phyloP scores from a whole-genome alignment of 2,329 filamentous ascomycete genomes.

The Aspergillus sp. region DNA sequence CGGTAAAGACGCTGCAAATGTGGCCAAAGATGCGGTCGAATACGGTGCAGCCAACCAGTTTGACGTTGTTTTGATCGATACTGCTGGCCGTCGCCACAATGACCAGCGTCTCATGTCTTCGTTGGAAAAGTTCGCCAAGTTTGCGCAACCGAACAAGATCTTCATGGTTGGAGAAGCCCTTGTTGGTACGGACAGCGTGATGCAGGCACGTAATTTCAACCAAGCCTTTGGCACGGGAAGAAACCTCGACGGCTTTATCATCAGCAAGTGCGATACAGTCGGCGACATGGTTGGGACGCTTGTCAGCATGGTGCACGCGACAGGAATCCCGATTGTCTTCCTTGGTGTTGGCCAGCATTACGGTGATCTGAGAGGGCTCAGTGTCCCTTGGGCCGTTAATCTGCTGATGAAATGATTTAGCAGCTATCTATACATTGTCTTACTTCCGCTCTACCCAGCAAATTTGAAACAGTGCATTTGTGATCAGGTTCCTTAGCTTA shows the following conservation, averaged over 20 bases:
- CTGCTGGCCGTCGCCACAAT: conserved; percentile 90
- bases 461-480: not conserved
- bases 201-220: conserved; percentile 96
- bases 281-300: conserved; percentile 98
- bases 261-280: conserved; percentile 97
- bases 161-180: conserved; percentile 94
- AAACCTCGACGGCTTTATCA: conserved; percentile 92
- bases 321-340: conserved; percentile 92
- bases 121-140: conserved; percentile 94
- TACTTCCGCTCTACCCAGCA: not conserved
- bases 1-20: conserved; percentile 93
- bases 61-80: conserved; percentile 96
- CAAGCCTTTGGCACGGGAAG: conserved; percentile 80
- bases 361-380: conserved; percentile 63
- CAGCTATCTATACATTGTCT: not conserved
- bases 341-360: conserved; percentile 73
- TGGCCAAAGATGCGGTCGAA: conserved; percentile 89
- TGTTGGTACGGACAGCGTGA: conserved; percentile 92
- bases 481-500: not conserved
- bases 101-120: conserved; percentile 95
- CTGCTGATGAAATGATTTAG: conserved; percentile 55
- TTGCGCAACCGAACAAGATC: conserved; percentile 96
- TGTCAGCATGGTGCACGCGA: conserved; percentile 96
- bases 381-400: conserved; percentile 63
- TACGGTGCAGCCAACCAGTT: conserved; percentile 73